Evolutionary conservation across 768 basidiomycete species (phyloP).

Genomic region (Auricularia heimuer): DNA sequence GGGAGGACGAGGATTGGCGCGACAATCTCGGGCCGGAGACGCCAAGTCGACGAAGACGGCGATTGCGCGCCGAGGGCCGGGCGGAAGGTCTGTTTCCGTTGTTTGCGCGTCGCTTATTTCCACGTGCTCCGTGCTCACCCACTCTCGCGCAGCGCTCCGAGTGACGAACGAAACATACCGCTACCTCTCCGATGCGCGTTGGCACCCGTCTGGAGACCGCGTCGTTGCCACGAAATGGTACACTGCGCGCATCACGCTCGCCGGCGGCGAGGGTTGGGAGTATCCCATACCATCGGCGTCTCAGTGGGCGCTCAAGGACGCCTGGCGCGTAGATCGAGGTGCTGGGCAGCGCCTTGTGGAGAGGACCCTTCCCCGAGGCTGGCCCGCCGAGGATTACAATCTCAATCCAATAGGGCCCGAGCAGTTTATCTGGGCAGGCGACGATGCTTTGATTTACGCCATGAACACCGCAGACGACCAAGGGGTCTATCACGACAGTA

Average conservation of each 20-base stretch:
- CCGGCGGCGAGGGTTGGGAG: slow-evolving; percentile 69
- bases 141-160: slow-evolving; percentile 23
- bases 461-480: slow-evolving; percentile 47
- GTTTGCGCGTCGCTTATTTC: slow-evolving; percentile 2
- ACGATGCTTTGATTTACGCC: slow-evolving; percentile 52
- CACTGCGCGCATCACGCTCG: slow-evolving; percentile 50
- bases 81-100: slow-evolving; percentile 32
- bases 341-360: slow-evolving; percentile 47
- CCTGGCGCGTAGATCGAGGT: slow-evolving; percentile 23
- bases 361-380: slow-evolving; percentile 48
- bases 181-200: slow-evolving; percentile 60
- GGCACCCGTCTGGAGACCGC: slow-evolving; percentile 55
- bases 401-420: slow-evolving; percentile 69
- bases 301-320: slow-evolving; percentile 6
- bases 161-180: slow-evolving; percentile 71
- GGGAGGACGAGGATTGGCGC: background rate
- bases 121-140: background rate
- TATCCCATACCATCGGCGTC: slow-evolving; percentile 36
- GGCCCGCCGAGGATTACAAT: slow-evolving; percentile 48
- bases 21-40: slow-evolving; percentile 29
- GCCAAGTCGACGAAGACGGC: slow-evolving; percentile 31
- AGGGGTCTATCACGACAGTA: slow-evolving; percentile 47
- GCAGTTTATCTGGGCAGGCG: slow-evolving; percentile 52
- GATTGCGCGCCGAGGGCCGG: slow-evolving; percentile 52
- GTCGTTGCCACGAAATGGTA: slow-evolving; percentile 79